phyloP scores from a whole-genome alignment of 2,329 filamentous ascomycete genomes.

The Zasmidium citrigriseum region DNA sequence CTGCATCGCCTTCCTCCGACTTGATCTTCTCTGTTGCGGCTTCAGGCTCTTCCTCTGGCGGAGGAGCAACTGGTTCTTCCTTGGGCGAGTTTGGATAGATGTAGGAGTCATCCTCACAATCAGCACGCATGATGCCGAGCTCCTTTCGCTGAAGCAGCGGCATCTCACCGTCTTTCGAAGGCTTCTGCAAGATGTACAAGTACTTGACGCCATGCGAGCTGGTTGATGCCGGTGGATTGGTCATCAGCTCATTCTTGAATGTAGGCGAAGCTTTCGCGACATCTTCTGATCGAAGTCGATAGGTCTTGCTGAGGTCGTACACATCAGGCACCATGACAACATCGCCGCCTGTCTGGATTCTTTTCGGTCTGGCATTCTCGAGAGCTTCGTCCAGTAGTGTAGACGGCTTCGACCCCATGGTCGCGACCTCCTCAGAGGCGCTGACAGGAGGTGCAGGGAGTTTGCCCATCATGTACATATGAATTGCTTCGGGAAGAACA shows the following conservation, averaged over 20 bases:
- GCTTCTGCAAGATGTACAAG: constrained; percentile 2
- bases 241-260: neutral
- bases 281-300: constrained; percentile 1
- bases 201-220: constrained; percentile 1
- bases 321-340: constrained; percentile 12
- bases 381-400: constrained; percentile 16
- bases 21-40: neutral
- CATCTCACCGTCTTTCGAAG: neutral
- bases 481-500: too few relatives aligned
- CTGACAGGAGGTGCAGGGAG: too few relatives aligned
- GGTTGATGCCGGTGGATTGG: neutral
- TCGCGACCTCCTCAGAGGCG: neutral
- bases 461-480: too few relatives aligned
- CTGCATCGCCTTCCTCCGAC: neutral
- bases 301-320: constrained; percentile 4
- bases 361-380: constrained; percentile 2
- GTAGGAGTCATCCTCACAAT: neutral
- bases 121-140: neutral
- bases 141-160: neutral
- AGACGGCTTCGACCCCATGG: neutral
- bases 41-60: neutral
- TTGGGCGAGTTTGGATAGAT: neutral
- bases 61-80: neutral
- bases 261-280: constrained; percentile 2
- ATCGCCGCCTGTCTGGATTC: constrained; percentile 6